Evolutionary conservation across 2,329 filamentous ascomycete genomes (phyloP).

Genomic region (Pseudogymnoascus sp.): DNA sequence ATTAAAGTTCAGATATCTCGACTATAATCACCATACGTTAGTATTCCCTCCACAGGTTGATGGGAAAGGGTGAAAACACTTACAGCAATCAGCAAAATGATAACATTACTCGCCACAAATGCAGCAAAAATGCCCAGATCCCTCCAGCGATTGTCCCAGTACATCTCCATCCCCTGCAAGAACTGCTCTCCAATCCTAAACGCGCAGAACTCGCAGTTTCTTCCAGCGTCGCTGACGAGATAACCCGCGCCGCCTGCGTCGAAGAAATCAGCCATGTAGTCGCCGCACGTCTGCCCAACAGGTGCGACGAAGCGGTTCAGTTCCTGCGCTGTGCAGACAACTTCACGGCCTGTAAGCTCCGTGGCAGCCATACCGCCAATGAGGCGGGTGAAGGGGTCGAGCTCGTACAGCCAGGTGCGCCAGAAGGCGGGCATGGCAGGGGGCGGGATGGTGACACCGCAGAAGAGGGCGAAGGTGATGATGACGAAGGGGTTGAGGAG

Average conservation of each 20-base stretch:
- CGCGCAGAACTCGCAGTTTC: slow-evolving; percentile 52
- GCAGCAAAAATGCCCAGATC: slow-evolving; percentile 71
- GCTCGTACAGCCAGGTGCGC: slow-evolving; percentile 45
- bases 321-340: slow-evolving; percentile 41
- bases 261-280: slow-evolving; percentile 49
- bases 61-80: slow-evolving; percentile 25
- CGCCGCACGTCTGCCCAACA: slow-evolving; percentile 43
- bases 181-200: slow-evolving; percentile 68
- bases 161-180: slow-evolving; percentile 58
- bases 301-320: slow-evolving; percentile 35
- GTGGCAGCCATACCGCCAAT: slow-evolving; percentile 49
- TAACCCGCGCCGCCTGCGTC: slow-evolving; percentile 30
- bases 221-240: slow-evolving; percentile 49
- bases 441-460: slow-evolving; percentile 66
- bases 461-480: slow-evolving; percentile 62
- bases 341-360: slow-evolving; percentile 36
- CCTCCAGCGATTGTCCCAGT: slow-evolving; percentile 65
- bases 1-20: slow-evolving; percentile 39
- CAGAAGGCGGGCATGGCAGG: slow-evolving; percentile 55
- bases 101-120: slow-evolving; percentile 70
- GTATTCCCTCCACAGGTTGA: neutral
- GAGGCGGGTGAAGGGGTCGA: slow-evolving; percentile 56
- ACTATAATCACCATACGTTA: slow-evolving; percentile 23
- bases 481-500: slow-evolving; percentile 50
- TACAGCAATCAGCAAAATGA: slow-evolving; percentile 51